phyloP scores from a whole-genome alignment of 2,329 filamentous ascomycete genomes.

The Beauveria sp. region DNA sequence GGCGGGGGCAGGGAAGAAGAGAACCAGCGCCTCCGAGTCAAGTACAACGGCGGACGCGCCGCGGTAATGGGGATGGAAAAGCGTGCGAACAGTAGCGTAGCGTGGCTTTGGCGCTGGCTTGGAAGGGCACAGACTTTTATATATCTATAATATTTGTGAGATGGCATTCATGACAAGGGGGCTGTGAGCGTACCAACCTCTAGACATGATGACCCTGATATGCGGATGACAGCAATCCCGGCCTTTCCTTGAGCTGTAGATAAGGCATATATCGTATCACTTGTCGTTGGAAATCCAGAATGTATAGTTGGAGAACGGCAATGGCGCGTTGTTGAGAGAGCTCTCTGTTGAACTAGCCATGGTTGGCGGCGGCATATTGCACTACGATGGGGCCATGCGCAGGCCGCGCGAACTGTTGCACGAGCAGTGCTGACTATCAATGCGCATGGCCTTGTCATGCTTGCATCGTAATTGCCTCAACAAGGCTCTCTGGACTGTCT shows the following conservation, averaged over 20 bases:
- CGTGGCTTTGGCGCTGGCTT: slow-evolving; percentile 39
- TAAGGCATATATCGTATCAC: slow-evolving; percentile 79
- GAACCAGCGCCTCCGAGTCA: slow-evolving; percentile 71
- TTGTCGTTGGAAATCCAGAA: slow-evolving; percentile 17
- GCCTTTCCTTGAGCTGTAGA: slow-evolving; percentile 80
- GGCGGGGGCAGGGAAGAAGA: slow-evolving; percentile 73
- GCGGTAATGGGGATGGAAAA: slow-evolving; percentile 46
- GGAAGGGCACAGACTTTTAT: slow-evolving; percentile 41
- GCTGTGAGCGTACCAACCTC: slow-evolving; percentile 38
- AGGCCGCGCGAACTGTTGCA: not conserved
- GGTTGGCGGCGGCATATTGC: not conserved
- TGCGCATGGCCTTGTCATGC: not conserved
- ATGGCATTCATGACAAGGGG: not conserved
- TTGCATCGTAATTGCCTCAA: too few species aligned
- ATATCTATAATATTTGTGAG: slow-evolving; percentile 32
- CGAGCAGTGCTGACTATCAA: not conserved
- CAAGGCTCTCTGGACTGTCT: not conserved
- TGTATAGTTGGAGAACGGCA: not conserved
- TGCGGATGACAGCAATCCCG: slow-evolving; percentile 81
- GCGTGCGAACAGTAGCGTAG: slow-evolving; percentile 63
- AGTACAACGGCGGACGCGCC: slow-evolving; percentile 36
- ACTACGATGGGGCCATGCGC: not conserved
- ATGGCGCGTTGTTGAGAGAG: not conserved
- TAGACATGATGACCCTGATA: slow-evolving; percentile 72
- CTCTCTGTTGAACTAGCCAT: not conserved